Evolutionary conservation across 768 basidiomycete genomes (phyloP).

Genomic region (Mycena crocata): DNA sequence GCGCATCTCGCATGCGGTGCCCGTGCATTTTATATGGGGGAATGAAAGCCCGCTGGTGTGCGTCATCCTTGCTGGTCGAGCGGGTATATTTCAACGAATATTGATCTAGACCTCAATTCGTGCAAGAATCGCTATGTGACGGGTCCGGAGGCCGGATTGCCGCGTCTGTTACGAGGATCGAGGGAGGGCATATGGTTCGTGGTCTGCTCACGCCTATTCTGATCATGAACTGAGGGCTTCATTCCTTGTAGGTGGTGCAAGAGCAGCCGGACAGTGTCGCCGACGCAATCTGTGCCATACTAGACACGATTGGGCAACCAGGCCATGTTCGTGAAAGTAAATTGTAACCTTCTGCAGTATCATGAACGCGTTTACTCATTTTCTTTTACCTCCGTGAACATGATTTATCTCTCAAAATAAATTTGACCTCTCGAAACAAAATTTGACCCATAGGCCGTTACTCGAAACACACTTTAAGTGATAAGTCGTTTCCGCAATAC

Average conservation of each 20-base stretch:
- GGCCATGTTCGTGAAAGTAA: not conserved
- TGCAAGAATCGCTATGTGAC: conserved; percentile 42
- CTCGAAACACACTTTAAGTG: too few relatives aligned
- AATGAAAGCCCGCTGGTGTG: conserved; percentile 26
- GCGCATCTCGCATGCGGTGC: not conserved
- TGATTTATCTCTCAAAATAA: too few relatives aligned
- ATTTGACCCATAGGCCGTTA: too few relatives aligned
- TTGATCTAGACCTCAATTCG: conserved; percentile 36
- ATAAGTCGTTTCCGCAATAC: not conserved
- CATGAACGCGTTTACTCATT: not conserved
- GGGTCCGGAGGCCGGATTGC: conserved; percentile 36
- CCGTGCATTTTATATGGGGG: conserved; percentile 29
- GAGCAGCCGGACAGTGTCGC: conserved; percentile 44
- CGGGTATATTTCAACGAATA: not conserved
- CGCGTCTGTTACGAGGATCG: conserved; percentile 40
- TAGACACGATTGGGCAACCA: conserved; percentile 14
- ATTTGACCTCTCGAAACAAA: too few relatives aligned
- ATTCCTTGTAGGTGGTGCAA: conserved; percentile 40
- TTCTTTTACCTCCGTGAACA: not conserved
- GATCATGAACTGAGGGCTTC: not conserved
- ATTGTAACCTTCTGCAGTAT: not conserved
- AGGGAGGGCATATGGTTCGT: conserved; percentile 45
- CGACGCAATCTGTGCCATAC: conserved; percentile 37
- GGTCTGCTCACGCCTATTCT: too few relatives aligned
- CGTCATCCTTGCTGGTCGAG: not conserved